Base-by-base conservation (phyloP, 495 filamentous ascomycete species). In the Penicillium fimorum region DNA sequence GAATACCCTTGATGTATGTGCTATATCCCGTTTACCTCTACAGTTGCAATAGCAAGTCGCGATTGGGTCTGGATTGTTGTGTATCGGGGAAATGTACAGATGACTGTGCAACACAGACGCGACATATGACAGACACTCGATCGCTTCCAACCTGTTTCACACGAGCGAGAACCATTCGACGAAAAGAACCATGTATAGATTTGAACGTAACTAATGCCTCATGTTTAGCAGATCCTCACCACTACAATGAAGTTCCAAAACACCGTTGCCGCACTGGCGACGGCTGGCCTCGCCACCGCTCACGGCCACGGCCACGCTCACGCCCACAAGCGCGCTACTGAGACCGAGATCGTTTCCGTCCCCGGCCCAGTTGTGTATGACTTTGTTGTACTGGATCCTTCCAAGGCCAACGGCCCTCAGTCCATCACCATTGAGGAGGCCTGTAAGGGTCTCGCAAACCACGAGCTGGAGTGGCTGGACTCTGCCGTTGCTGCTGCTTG, bases 301-400 rank as follows among this genome's bases (percentile, higher is more conserved):
- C 79, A 75, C 58, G 74, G 72, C 60, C 71, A 72, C 56, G 70
- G 70, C 56, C 72, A 75, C 52, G 66, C 61, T 45, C 77, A 78
- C 65, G 73, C 74, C 57, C 70, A 69, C 62, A 67, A 74, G 68
- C 72, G 76, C 56, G 63, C 57, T 43, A 61, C 69, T 18, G 66
- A 75, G 27, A 63, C 70, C 38, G 64, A 76, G 50, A 68, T 68
- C n/a, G 69, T 76, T 41, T 69, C 72, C 41, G 83, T 74, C n/a
- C 70, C 84, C 32, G 83, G 79, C 40, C 78, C 83, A 15, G 76
- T 80, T 50, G 76, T 80, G 50, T 90, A 86, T 63, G 74, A 84
- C 58, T 68, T 88, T 37, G 77, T 86, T 49, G 82, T 81, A 11
- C 10, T 62, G 42, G 54, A 65, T 37, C 53, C 58, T 25, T 41